These are phyloP conservation scores for Pulicaria dysenterica DNA, from an alignment of 129 eudicot genomes.

Conservation along the genomic window DNA sequence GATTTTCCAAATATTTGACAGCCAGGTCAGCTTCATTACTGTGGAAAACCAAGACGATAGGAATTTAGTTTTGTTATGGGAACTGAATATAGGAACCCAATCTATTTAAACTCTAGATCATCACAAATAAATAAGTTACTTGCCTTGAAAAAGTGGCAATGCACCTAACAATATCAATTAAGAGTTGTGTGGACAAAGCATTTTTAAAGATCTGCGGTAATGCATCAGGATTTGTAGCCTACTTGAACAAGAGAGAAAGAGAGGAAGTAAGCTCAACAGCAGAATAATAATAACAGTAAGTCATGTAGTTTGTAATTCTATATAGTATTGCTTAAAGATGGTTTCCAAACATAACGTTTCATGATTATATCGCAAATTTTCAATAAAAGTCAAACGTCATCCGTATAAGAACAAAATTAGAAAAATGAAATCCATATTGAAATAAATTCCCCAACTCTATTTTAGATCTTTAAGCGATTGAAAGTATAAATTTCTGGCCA, in stretches of 20 bases:
- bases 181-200: constrained; percentile 78
- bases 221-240: constrained; percentile 73
- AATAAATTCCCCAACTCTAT: neutral
- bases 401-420: neutral
- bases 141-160: constrained; percentile 71
- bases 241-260: constrained; percentile 28
- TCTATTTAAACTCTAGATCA: neutral
- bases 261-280: neutral
- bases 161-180: constrained; percentile 76
- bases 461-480: neutral
- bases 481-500: neutral
- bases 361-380: neutral
- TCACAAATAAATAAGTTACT: constrained; percentile 30
- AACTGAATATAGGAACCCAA: neutral
- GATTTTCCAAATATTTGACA: constrained; percentile 63
- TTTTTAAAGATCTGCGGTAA: constrained; percentile 84
- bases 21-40: constrained; percentile 76
- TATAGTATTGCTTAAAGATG: neutral
- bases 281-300: neutral
- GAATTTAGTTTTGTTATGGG: neutral
- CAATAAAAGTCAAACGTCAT: neutral
- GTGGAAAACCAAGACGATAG: constrained; percentile 27
- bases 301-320: neutral
- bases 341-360: neutral
- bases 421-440: neutral